Percentiles rank a stretch among this genome's conserved stretches.
Evolutionary conservation across 257 asterid species (phyloP).

Genomic region (Primulina huaijiensis): DNA sequence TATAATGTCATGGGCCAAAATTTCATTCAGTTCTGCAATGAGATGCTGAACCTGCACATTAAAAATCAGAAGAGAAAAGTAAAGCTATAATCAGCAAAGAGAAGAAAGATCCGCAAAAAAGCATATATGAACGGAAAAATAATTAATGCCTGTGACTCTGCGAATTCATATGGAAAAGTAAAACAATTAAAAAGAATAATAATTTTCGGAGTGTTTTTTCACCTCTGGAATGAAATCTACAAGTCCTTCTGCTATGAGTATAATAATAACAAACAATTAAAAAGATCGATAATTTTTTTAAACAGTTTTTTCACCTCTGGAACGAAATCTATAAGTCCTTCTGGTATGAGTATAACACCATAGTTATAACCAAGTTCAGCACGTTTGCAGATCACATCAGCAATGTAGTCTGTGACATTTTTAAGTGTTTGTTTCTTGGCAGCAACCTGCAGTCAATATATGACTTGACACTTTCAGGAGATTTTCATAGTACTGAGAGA

Average conservation of each 20-base stretch:
- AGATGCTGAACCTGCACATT: constrained; percentile 60
- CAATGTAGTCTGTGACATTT: constrained; percentile 59
- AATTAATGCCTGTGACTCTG: not conserved
- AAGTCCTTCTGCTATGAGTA: too few species aligned
- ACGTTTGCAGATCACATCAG: constrained; percentile 65
- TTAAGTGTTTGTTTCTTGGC: constrained; percentile 66
- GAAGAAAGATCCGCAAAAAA: constrained; percentile 14
- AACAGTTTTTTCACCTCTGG: constrained; percentile 49
- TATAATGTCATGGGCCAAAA: constrained; percentile 60
- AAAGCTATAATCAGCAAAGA: constrained; percentile 15
- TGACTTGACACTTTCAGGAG: constrained; percentile 1
- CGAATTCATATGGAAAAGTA: not conserved
- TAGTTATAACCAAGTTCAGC: constrained; percentile 61
- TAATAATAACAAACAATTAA: too few species aligned
- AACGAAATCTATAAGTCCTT: constrained; percentile 48
- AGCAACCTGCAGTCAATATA: constrained; percentile 46
- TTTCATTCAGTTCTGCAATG: constrained; percentile 66
- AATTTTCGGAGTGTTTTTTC: too few species aligned
- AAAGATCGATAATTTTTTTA: not conserved
- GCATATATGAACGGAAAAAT: constrained; percentile 4
- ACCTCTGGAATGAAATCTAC: too few species aligned
- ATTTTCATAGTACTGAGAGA: constrained; percentile 4
- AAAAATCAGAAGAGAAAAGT: not conserved
- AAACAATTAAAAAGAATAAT: not conserved
- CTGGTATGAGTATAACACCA: constrained; percentile 72